phyloP scores from a whole-genome alignment of 495 filamentous ascomycete species.

The Glonium stellatum region DNA sequence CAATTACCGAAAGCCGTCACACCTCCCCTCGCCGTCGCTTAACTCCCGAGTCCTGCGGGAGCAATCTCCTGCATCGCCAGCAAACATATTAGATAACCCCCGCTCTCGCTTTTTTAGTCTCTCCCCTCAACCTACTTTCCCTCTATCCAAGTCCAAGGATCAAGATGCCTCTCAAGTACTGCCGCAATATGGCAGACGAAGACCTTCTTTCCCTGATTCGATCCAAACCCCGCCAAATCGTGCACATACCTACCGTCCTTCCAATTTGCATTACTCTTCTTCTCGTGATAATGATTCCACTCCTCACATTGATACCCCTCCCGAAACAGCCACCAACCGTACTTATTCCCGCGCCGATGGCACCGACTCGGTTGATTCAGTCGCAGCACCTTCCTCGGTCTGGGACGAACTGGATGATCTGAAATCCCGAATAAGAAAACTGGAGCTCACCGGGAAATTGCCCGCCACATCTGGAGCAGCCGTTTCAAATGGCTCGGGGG shows the following conservation, averaged over 20 bases:
- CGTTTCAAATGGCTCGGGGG: conserved; percentile 65
- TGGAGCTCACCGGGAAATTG: conserved; percentile 85
- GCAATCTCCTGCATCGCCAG: conserved; percentile 21
- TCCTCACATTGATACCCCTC: conserved; percentile 14
- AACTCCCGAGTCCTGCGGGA: conserved; percentile 14
- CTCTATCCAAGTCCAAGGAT: conserved; percentile 12
- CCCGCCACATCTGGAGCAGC: conserved; percentile 73
- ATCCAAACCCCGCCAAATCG: conserved; percentile 22
- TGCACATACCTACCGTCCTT: conserved; percentile 21
- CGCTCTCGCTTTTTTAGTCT: conserved; percentile 17
- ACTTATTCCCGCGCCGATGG: conserved; percentile 40
- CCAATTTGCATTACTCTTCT: conserved; percentile 27
- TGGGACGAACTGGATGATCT: conserved; percentile 98
- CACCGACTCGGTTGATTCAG: conserved; percentile 82
- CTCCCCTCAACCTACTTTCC: conserved; percentile 18
- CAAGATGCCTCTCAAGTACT: conserved; percentile 40
- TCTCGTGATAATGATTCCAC: conserved; percentile 19
- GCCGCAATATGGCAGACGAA: conserved; percentile 40
- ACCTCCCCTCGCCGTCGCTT: conserved; percentile 9
- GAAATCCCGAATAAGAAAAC: conserved; percentile 83
- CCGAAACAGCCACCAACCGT: conserved; percentile 8
- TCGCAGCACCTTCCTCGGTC: conserved; percentile 74
- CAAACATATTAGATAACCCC: conserved; percentile 13
- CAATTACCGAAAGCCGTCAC: conserved; percentile 14
- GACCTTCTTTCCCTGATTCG: conserved; percentile 36